A percentile compares a stretch with the other conserved stretches of the same genome.
Evolutionary conservation across 2,329 filamentous ascomycete species (phyloP).

Genomic region (Emmonsia crescens): DNA sequence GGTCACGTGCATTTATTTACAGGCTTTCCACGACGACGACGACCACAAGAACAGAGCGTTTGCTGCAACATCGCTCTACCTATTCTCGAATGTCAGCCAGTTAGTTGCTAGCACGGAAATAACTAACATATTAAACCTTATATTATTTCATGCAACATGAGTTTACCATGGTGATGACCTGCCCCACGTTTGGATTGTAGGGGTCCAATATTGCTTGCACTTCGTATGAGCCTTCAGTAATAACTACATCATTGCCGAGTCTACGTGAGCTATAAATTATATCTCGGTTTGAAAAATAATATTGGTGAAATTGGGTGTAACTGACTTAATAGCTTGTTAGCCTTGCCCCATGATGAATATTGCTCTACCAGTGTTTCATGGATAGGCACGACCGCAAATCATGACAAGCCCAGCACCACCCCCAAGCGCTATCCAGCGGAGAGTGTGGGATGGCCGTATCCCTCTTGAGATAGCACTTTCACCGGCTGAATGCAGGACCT

Average conservation of each 20-base stretch:
- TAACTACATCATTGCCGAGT: neutral
- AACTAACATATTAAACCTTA: neutral
- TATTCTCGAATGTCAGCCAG: neutral
- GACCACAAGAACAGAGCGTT: neutral
- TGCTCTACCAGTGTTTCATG: neutral
- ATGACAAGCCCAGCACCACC: slow-evolving; percentile 15
- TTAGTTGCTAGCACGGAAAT: neutral
- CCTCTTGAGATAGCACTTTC: slow-evolving; percentile 50
- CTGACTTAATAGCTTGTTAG: neutral
- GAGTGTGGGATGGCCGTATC: slow-evolving; percentile 49
- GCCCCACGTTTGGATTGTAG: neutral
- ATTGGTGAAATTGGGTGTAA: neutral
- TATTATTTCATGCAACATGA: neutral
- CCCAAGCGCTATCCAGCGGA: slow-evolving; percentile 29
- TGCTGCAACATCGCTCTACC: no score
- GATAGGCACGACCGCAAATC: neutral
- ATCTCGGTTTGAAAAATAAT: neutral
- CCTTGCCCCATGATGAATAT: neutral
- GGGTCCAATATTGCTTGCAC: neutral
- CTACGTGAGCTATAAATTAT: neutral
- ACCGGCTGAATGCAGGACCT: slow-evolving; percentile 49
- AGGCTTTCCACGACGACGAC: neutral
- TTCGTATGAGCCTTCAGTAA: no score
- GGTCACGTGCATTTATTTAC: neutral
- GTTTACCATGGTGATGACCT: neutral